Percentiles rank a stretch among this genome's conserved stretches.
These are phyloP conservation scores for Huntiella omanensis DNA, from an alignment of 2,329 filamentous ascomycete genomes.

Conservation along the genomic window DNA sequence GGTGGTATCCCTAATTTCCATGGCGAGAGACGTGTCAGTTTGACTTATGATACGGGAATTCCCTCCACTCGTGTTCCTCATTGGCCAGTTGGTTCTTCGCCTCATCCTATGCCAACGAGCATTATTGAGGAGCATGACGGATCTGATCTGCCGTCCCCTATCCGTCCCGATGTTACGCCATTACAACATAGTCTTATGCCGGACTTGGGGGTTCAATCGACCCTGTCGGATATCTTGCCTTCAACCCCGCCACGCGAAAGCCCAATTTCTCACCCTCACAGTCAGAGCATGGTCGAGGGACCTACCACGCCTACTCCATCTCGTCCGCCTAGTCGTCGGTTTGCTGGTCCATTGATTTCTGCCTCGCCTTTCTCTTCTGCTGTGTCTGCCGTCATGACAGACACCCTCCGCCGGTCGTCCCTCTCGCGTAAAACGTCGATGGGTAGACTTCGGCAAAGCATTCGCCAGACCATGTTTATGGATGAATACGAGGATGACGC, in stretches of 20 bases:
- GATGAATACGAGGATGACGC: conserved; percentile 24
- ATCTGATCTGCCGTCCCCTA: conserved; percentile 17
- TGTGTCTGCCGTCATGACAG: conserved; percentile 37
- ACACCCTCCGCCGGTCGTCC: conserved; percentile 28
- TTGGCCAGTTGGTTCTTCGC: background rate
- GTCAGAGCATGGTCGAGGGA: conserved; percentile 14
- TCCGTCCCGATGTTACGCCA: conserved; percentile 10
- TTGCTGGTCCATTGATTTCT: conserved; percentile 33
- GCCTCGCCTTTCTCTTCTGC: conserved; percentile 41
- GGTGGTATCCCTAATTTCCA: conserved; percentile 23
- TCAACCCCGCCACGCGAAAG: conserved; percentile 7
- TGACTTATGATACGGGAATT: conserved; percentile 20
- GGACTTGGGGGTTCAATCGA: conserved; percentile 14
- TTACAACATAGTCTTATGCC: conserved; percentile 13
- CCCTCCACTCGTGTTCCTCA: conserved; percentile 19
- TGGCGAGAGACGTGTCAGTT: conserved; percentile 19
- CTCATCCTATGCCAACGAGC: background rate
- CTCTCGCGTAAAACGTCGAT: conserved; percentile 25
- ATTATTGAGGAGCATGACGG: conserved; percentile 1
- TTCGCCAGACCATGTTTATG: conserved; percentile 36
- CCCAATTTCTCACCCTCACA: background rate
- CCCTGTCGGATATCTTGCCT: conserved; percentile 15
- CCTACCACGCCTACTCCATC: conserved; percentile 13
- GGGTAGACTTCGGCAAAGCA: conserved; percentile 28
- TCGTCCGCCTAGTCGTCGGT: conserved; percentile 20